phyloP scores from a whole-genome alignment of 2,329 filamentous ascomycete species.

The Neonectria hederae region DNA sequence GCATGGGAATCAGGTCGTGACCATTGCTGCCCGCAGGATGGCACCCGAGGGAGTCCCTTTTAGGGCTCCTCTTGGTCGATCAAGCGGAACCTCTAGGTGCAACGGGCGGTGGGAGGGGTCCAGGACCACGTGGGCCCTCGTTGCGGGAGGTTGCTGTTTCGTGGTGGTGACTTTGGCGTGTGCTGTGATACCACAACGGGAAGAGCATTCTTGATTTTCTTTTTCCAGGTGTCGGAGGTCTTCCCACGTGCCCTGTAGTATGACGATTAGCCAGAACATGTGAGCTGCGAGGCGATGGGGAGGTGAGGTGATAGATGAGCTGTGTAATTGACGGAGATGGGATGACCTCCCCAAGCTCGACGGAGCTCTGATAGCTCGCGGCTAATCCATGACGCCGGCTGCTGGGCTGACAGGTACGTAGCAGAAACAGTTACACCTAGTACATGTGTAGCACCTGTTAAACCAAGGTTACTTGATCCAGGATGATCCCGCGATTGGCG shows the following conservation, averaged over 20 bases:
- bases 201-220: not conserved
- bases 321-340: not conserved
- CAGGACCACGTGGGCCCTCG: conserved; percentile 38
- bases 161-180: not conserved
- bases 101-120: conserved; percentile 32
- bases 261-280: conserved; percentile 10
- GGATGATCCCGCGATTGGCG: conserved; percentile 39
- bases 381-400: not conserved
- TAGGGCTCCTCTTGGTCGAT: conserved; percentile 26
- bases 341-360: not conserved
- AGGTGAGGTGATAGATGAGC: not conserved
- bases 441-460: not conserved
- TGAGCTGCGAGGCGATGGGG: conserved; percentile 2
- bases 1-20: conserved; percentile 22
- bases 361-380: not conserved
- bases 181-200: not conserved
- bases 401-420: not conserved
- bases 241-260: conserved; percentile 17
- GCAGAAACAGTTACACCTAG: not conserved
- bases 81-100: conserved; percentile 23
- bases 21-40: conserved; percentile 13
- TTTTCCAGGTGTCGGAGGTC: not conserved
- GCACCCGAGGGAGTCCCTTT: conserved; percentile 22
- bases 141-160: conserved; percentile 26
- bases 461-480: conserved; percentile 6